phyloP scores from a whole-genome alignment of 352 stramenopile species.

The Phytophthora foliorum region DNA sequence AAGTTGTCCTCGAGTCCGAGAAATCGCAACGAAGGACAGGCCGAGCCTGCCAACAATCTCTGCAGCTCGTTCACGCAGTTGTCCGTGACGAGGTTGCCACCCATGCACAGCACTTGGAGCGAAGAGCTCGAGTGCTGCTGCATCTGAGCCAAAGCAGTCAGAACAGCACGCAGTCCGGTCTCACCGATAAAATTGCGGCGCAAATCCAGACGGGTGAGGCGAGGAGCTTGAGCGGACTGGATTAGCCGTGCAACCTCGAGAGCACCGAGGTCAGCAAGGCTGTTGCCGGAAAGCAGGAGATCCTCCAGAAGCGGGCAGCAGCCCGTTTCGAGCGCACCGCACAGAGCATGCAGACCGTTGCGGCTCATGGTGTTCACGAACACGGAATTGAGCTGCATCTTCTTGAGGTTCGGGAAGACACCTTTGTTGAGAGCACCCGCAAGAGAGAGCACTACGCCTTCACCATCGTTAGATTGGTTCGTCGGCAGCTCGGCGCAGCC shows the following conservation, averaged over 20 bases:
- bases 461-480: slow-evolving; percentile 62
- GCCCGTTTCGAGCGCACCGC: slow-evolving; percentile 48
- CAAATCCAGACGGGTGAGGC: slow-evolving; percentile 66
- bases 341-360: slow-evolving; percentile 58
- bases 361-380: slow-evolving; percentile 74
- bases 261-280: slow-evolving; percentile 65
- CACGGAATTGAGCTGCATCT: slow-evolving; percentile 75
- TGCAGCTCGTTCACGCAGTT: slow-evolving; percentile 70
- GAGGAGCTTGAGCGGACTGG: slow-evolving; percentile 37
- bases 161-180: slow-evolving; percentile 54
- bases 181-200: slow-evolving; percentile 82
- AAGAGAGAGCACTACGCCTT: slow-evolving; percentile 59
- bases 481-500: slow-evolving; percentile 67
- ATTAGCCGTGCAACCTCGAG: slow-evolving; percentile 59
- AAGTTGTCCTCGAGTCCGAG: slow-evolving; percentile 88
- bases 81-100: slow-evolving; percentile 86
- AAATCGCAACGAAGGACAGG: slow-evolving; percentile 67
- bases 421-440: slow-evolving; percentile 46
- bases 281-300: slow-evolving; percentile 74
- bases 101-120: slow-evolving; percentile 80
- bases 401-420: slow-evolving; percentile 50
- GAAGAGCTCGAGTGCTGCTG: slow-evolving; percentile 26
- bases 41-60: slow-evolving; percentile 40
- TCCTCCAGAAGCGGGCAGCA: slow-evolving; percentile 64
- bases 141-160: slow-evolving; percentile 40